A percentile compares a stretch with the other conserved stretches of the same genome.
These are phyloP conservation scores for Samsoniella hepiali DNA, from an alignment of 2,329 filamentous ascomycete species.

Conservation along the genomic window DNA sequence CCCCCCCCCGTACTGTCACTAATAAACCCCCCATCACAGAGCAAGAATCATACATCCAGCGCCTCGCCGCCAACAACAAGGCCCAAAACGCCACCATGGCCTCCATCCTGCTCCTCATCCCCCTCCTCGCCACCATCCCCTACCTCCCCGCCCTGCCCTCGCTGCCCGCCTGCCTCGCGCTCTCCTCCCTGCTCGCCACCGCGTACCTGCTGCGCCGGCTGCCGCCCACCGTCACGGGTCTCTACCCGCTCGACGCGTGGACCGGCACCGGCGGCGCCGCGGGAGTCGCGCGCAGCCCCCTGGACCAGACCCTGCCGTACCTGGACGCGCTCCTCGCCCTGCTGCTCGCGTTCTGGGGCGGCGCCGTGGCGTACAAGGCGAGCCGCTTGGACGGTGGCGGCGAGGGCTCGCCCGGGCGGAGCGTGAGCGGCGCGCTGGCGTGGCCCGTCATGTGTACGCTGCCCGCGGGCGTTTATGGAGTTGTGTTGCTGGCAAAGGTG, in stretches of 20 bases:
- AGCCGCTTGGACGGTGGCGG: neutral
- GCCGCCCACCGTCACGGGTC: conserved; percentile 53
- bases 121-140: conserved; percentile 46
- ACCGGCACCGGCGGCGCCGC: conserved; percentile 26
- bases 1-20: neutral
- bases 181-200: conserved; percentile 62
- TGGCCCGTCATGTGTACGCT: conserved; percentile 48
- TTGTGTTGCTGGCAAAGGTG: conserved; percentile 60
- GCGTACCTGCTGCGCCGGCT: conserved; percentile 58
- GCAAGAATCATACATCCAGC: conserved; percentile 19
- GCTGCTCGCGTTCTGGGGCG: conserved; percentile 47
- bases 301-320: conserved; percentile 57
- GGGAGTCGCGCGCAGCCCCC: conserved; percentile 35
- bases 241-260: conserved; percentile 47
- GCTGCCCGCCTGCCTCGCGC: conserved; percentile 52
- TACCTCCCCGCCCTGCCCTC: conserved; percentile 34
- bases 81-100: conserved; percentile 14
- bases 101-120: conserved; percentile 40
- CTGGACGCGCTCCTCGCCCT: conserved; percentile 57
- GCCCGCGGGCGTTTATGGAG: conserved; percentile 56
- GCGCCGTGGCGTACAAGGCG: conserved; percentile 33
- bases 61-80: conserved; percentile 12
- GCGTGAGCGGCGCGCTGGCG: conserved; percentile 28
- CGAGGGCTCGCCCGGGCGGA: neutral
- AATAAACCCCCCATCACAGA: neutral